Base-by-base conservation (phyloP, 306 rosid genomes). In the Vigna nakashimae region DNA sequence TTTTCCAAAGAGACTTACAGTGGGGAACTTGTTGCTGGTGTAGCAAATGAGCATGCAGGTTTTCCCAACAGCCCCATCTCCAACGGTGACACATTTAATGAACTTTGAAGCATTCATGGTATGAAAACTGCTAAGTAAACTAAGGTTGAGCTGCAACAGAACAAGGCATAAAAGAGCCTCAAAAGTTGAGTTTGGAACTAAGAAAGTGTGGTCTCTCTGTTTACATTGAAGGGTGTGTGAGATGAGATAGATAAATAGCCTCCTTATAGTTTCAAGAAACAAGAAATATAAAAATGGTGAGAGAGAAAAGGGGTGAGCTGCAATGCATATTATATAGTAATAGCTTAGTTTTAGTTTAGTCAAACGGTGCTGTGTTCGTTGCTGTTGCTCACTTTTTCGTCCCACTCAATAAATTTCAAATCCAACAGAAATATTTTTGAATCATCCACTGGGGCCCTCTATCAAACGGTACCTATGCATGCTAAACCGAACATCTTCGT, bases 31-130 rank as follows among this genome's bases (percentile, higher is more conserved):
- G 96, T 95, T 95, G 82, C 97, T 89, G 63, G 98, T 95, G 87
- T 95, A 95, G 86, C 98, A 95, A 74, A 95, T 90, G 73, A 95
- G 98, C 98, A 95, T 91, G 88, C 98, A 95, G 49, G 98, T 95
- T 77, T 95, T 95, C 20, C 98, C 98, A 78, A 95, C 98, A 79
- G 98, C 98, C 56, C 98, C 98, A 87, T 95, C 98, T 11, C 98
- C 98, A 76, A 95, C 98, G 4, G 98, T 95, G 22, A 95, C 98
- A 85, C 98, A 95, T 91, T 95, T 95, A 76, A 95, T 91, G 93
- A 95, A 92, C 92, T 90, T 92, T 5, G 99, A 95, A 48, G 95
- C 98, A 91, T 86, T 95, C 98, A 95, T 95, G 75, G 58, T 87
- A 67, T 55, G 14, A 84, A 73, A 28, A 67, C 9, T 52, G 20